These are phyloP conservation scores for Cladosporium velox DNA, from an alignment of 2,329 filamentous ascomycete genomes.

Conservation along the genomic window DNA sequence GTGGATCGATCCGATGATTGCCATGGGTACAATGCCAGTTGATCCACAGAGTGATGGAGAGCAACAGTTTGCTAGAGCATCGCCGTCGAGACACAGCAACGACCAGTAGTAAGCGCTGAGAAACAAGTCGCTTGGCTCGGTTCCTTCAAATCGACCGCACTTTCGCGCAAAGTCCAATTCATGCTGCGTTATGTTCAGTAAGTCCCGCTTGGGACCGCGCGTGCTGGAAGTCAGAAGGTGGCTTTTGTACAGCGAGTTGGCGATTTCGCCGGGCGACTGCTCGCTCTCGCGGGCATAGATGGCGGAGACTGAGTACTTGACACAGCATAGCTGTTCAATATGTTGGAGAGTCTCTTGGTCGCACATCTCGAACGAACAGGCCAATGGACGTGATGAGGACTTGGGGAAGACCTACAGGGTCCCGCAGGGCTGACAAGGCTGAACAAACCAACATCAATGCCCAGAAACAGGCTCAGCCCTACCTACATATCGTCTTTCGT, in stretches of 20 bases:
- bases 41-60: slow-evolving; percentile 62
- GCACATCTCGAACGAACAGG: neutral
- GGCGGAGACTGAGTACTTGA: slow-evolving; percentile 29
- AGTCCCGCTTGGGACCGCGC: slow-evolving; percentile 23
- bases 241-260: slow-evolving; percentile 30
- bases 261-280: slow-evolving; percentile 32
- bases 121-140: slow-evolving; percentile 66
- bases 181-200: slow-evolving; percentile 15
- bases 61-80: slow-evolving; percentile 56
- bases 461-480: neutral
- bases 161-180: slow-evolving; percentile 54
- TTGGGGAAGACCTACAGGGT: neutral
- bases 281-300: slow-evolving; percentile 29
- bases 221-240: slow-evolving; percentile 31
- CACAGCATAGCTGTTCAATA: slow-evolving; percentile 29
- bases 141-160: slow-evolving; percentile 68
- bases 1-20: slow-evolving; percentile 67
- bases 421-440: neutral
- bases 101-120: slow-evolving; percentile 68
- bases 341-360: neutral
- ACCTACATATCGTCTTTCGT: neutral
- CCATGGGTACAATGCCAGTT: slow-evolving; percentile 66
- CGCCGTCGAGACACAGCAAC: slow-evolving; percentile 56
- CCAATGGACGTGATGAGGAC: neutral
- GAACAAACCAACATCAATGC: neutral